Base-by-base conservation (phyloP, 2,329 filamentous ascomycete species). In the Coniochaeta hoffmannii region DNA sequence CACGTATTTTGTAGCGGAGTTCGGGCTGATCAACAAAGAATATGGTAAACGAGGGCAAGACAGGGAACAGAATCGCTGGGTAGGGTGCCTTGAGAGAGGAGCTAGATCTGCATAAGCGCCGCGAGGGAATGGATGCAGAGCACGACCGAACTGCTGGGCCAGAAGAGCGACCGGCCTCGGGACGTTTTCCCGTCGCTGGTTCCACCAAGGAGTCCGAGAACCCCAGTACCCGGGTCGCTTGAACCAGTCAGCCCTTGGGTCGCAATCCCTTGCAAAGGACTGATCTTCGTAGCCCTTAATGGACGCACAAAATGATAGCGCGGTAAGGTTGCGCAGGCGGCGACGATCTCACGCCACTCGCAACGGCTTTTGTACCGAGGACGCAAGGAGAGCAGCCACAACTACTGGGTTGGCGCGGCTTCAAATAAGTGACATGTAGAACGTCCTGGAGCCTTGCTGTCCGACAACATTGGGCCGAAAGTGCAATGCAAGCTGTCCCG, bases 41-140 rank as follows among this genome's bases (percentile, higher is more conserved):
- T 24, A 22, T 24, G 17, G 15, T 22, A 24, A 14, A 9, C 5
- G 36, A 41, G 36, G 36, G 36, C 36, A 41, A 17, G 5, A 41
- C 4, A 24, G 19, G 36, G 17, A 24, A 41, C 17, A 31, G 30
- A 32, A 50, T 31, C 24, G 24, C 15, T 50, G 24, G 46, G 46
- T 32, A 32, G 46, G 46, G 24, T 50, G 46, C 24, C 30, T 28
- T 32, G 28, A 11, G 12, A 50, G 17, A 50, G 14, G 28, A 50
- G 46, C 28, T 50, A 24, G 24, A 22, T 50, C 26, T 50, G 46
- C 46, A 50, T 50, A 50, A 50, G 46, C 46, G 46, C 46, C 46
- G 30, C 46, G 30, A 9, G 46, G 46, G n/a, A 30, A 3, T 28
- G 1, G 46, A 28, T 17, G 24, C 24, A 32, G 46, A 50, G 15